phyloP scores from a whole-genome alignment of 192 early-diverging fungal species.

The Cetraspora pellucida region DNA sequence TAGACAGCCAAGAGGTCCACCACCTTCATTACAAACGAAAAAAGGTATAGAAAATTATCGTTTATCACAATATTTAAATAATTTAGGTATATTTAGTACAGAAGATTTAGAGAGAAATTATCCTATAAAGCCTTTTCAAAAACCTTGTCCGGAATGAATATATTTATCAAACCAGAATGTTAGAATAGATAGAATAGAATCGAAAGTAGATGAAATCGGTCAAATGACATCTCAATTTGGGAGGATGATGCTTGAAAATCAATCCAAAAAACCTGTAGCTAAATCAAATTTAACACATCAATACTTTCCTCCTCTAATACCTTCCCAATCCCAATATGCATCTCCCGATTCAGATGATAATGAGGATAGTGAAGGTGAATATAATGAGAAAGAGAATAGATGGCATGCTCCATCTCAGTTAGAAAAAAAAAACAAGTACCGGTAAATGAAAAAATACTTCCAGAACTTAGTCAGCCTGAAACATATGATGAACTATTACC shows the following conservation, averaged over 20 bases:
- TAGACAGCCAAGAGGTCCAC: background rate
- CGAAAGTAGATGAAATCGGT: too few relatives aligned
- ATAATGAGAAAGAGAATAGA: background rate
- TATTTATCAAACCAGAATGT: background rate
- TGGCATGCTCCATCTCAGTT: background rate
- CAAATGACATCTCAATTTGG: too few relatives aligned
- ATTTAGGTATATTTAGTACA: too few relatives aligned
- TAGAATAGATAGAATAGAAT: background rate
- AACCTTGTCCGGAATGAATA: background rate
- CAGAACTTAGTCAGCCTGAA: too few relatives aligned
- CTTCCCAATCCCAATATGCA: background rate
- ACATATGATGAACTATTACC: too few relatives aligned
- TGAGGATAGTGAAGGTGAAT: background rate
- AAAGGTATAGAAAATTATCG: background rate
- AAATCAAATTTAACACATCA: background rate
- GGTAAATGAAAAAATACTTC: background rate
- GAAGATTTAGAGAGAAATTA: too few relatives aligned
- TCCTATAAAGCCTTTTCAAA: too few relatives aligned
- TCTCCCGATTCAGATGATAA: background rate
- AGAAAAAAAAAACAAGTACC: conserved; percentile 5
- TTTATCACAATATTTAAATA: too few relatives aligned
- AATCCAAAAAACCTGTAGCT: background rate
- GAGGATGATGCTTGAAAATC: too few relatives aligned
- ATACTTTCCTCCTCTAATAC: background rate
- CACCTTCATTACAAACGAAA: background rate